Evolutionary conservation across 345 rosid genomes (phyloP).

Genomic region (Gossypium longicalyx): DNA sequence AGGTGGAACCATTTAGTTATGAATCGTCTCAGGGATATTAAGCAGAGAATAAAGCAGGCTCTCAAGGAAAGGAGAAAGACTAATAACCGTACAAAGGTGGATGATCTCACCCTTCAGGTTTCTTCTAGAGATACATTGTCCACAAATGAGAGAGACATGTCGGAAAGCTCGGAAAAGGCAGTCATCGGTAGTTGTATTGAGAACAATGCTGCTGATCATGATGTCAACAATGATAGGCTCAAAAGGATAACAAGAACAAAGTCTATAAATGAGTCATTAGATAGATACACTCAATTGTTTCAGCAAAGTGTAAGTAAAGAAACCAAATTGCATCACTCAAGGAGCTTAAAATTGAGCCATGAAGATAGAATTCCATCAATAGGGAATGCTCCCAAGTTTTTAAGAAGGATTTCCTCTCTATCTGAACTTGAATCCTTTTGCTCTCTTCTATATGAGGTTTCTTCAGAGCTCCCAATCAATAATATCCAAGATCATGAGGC

Average conservation of each 20-base stretch:
- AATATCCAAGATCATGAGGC: conserved; percentile 7
- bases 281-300: conserved; percentile 55
- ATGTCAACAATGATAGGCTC: conserved; percentile 14
- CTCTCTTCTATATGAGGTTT: conserved; percentile 43
- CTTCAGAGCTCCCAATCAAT: conserved; percentile 23
- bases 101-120: conserved; percentile 9
- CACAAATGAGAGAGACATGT: conserved; percentile 19
- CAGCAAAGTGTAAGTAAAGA: conserved; percentile 38
- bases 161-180: not conserved
- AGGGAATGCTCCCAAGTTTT: conserved; percentile 35
- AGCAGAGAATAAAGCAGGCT: conserved; percentile 53
- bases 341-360: conserved; percentile 52
- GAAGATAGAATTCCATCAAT: conserved; percentile 37
- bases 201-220: conserved; percentile 22
- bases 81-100: conserved; percentile 1
- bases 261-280: conserved; percentile 50
- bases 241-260: conserved; percentile 30
- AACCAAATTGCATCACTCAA: conserved; percentile 40
- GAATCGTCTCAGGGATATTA: conserved; percentile 48
- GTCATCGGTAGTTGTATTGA: conserved; percentile 16
- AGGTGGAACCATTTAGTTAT: conserved; percentile 47
- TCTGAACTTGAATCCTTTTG: conserved; percentile 64
- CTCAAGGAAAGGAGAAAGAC: conserved; percentile 43
- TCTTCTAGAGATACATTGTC: conserved; percentile 14
- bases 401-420: conserved; percentile 69